phyloP scores from a whole-genome alignment of 371 early-diverging fungal species.

The Umbelopsis sp. region DNA sequence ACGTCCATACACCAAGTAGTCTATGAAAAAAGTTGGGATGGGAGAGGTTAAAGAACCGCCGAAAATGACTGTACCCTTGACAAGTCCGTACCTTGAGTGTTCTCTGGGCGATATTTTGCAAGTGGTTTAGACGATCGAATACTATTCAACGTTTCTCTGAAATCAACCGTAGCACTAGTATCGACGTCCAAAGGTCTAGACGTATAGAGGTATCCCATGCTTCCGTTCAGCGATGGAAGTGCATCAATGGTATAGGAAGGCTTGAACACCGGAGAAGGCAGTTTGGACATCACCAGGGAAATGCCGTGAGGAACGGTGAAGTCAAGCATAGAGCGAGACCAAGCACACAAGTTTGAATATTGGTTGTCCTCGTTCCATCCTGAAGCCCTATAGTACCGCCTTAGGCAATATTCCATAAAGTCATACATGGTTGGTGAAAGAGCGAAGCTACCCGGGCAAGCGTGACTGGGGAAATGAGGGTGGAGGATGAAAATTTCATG shows the following conservation, averaged over 20 bases:
- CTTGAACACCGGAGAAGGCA: slow-evolving; percentile 76
- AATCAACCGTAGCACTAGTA: slow-evolving; percentile 63
- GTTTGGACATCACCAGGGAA: slow-evolving; percentile 71
- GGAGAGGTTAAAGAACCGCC: slow-evolving; percentile 2
- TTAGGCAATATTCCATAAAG: slow-evolving; percentile 82
- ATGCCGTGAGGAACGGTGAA: slow-evolving; percentile 79
- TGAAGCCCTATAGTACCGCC: slow-evolving; percentile 74
- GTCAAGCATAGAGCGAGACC: slow-evolving; percentile 75
- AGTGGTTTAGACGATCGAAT: slow-evolving; percentile 50
- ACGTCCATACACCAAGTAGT: slow-evolving; percentile 75
- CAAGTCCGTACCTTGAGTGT: background rate
- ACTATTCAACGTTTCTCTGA: slow-evolving; percentile 62
- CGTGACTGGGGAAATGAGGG: background rate
- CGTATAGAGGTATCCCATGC: slow-evolving; percentile 83
- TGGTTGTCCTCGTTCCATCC: slow-evolving; percentile 81
- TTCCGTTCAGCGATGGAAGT: slow-evolving; percentile 69
- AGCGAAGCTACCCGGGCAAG: background rate
- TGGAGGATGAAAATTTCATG: background rate
- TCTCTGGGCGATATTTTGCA: slow-evolving; percentile 20
- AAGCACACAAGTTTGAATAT: slow-evolving; percentile 76
- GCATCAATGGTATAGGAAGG: slow-evolving; percentile 77
- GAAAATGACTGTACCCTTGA: too few species aligned
- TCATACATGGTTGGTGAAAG: slow-evolving; percentile 62
- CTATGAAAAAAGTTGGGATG: slow-evolving; percentile 17
- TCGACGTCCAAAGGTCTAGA: slow-evolving; percentile 68